Base-by-base conservation (phyloP, 169 alveolate species). In the Plasmodium adleri region DNA sequence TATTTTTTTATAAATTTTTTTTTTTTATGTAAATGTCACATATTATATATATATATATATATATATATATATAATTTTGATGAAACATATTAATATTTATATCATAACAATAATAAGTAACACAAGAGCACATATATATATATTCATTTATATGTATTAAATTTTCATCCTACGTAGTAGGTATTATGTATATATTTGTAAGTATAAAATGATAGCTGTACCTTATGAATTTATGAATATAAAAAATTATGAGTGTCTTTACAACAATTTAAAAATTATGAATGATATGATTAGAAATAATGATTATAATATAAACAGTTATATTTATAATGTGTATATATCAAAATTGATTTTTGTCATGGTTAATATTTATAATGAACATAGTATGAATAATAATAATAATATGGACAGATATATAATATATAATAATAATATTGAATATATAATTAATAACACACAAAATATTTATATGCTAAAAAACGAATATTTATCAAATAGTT, bases 151-250 rank as follows among this genome's bases (percentile, higher is more conserved):
- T 47, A 74, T 66, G 43, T 74, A 52, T 52, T 5, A 39, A 5
- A 39, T 39, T 39, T 6, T 39, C 10, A 5, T 39, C 9, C 47
- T 39, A 39, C 9, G 47, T 39, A 39, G 47, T 39, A 39, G 47
- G 2, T 39, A 39, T 39, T 22, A 59, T 58, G 43, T 22, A 62
- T 12, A 59, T 45, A 58, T 47, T 56, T 20, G 45, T 64, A 32
- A 32, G 45, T 45, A 26, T 45, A 74, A 60, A 74, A 74, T 74
- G 88, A 5, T 62, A 52, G 28, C 50, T 9, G 26, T 20, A 39
- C 3, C 22, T 56, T 60, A 24, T 24, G 88, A 17, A 32, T 13
- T 52, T n/a, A 59, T 58, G 12, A 22, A 74, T 59, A 49, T 28
- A 74, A 28, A 43, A 15, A 43, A 58, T 66, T 47, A 62, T 74